Evolutionary conservation across 805 yeast species (phyloP).

Genomic region (Pichia nanzhaoensis): DNA sequence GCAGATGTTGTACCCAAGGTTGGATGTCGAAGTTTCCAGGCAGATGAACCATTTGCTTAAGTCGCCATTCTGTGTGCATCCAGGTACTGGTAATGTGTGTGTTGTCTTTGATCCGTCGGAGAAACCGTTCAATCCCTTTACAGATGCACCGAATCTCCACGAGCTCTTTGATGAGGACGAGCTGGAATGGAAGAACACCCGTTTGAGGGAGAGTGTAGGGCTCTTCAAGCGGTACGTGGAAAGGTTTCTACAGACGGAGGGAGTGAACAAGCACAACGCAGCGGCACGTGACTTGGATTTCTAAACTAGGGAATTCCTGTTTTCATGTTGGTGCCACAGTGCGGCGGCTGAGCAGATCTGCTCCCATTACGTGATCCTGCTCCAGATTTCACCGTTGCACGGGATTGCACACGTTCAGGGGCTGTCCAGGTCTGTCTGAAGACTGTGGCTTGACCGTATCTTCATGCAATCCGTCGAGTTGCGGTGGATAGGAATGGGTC

Average conservation of each 20-base stretch:
- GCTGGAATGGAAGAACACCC: slow-evolving; percentile 55
- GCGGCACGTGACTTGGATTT: slow-evolving; percentile 1
- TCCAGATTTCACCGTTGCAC: no score
- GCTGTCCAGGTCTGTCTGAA: no score
- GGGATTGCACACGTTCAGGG: no score
- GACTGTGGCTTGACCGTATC: no score
- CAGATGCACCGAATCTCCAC: slow-evolving; percentile 65
- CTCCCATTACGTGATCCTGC: no score
- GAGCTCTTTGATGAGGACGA: slow-evolving; percentile 59
- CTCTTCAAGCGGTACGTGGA: slow-evolving; percentile 8
- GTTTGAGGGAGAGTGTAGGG: slow-evolving; percentile 31
- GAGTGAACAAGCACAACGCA: background rate
- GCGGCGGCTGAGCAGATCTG: no score
- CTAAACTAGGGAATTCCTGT: background rate
- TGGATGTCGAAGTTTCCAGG: slow-evolving; percentile 88
- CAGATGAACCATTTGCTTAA: slow-evolving; percentile 87
- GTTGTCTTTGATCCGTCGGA: slow-evolving; percentile 65
- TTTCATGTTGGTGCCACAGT: no score
- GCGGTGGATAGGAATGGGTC: no score
- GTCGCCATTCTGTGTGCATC: slow-evolving; percentile 96
- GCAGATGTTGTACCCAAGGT: slow-evolving; percentile 78
- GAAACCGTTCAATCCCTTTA: slow-evolving; percentile 64
- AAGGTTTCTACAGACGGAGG: slow-evolving; percentile 4
- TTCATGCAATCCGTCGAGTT: no score
- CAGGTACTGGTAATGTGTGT: slow-evolving; percentile 91